These are phyloP conservation scores for Podosphaera aphanis DNA, from an alignment of 2,329 filamentous ascomycete species.

Conservation along the genomic window DNA sequence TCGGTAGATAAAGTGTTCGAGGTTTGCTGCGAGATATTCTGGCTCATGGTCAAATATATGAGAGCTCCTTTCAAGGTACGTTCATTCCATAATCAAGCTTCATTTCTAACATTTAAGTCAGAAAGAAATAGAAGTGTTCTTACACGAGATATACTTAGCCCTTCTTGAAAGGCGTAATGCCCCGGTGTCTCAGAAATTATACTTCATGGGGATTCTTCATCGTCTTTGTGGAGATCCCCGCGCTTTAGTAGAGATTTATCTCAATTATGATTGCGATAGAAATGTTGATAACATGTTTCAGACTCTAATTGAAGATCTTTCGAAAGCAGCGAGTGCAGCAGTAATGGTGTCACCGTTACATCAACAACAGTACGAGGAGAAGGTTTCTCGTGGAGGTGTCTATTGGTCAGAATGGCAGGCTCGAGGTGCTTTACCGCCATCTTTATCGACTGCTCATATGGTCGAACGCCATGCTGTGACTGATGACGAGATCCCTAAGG, in stretches of 20 bases:
- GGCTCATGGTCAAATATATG: constrained; percentile 88
- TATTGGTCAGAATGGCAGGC: constrained; percentile 59
- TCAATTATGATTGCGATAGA: constrained; percentile 95
- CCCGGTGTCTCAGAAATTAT: constrained; percentile 73
- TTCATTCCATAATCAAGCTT: constrained; percentile 3
- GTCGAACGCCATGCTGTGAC: constrained; percentile 24
- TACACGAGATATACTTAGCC: constrained; percentile 90
- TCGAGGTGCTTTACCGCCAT: constrained; percentile 64
- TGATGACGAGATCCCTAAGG: constrained; percentile 56
- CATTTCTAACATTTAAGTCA: constrained; percentile 16
- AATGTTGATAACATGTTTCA: constrained; percentile 96
- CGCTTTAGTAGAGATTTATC: constrained; percentile 78
- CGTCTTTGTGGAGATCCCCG: constrained; percentile 67
- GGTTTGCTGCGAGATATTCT: constrained; percentile 91
- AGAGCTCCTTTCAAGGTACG: constrained; percentile 73
- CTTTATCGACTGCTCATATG: constrained; percentile 34
- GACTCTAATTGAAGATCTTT: constrained; percentile 77
- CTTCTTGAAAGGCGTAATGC: constrained; percentile 74
- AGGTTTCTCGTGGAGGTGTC: constrained; percentile 28
- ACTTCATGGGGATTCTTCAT: constrained; percentile 69
- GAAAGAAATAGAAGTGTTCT: constrained; percentile 93
- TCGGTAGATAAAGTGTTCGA: constrained; percentile 83
- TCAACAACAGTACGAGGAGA: constrained; percentile 72
- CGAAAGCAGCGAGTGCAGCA: constrained; percentile 60
- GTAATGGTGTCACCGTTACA: constrained; percentile 52